Percentiles rank a stretch among this genome's conserved stretches.
Conservation (phyloP, 192 early-diverging fungal genomes). For the Backusella tuberculispora region DNA sequence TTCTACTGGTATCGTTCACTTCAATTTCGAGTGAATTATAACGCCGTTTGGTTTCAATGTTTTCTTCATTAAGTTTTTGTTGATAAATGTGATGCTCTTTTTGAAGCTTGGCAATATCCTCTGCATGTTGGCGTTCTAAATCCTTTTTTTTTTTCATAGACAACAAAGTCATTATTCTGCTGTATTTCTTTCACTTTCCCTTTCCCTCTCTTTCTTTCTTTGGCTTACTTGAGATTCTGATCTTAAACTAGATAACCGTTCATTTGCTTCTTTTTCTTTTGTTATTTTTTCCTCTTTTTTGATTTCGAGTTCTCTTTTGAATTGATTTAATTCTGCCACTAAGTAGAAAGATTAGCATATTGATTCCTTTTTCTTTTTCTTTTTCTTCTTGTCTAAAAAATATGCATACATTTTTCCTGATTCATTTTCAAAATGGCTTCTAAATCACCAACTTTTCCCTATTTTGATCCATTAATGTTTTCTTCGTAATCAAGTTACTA, state of each 20-base stretch:
- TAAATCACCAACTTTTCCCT: slow-evolving; percentile 16
- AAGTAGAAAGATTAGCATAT: background rate
- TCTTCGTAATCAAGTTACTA: background rate
- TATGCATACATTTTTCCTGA: background rate
- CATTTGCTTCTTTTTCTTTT: background rate
- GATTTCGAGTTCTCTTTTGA: background rate
- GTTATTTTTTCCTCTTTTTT: background rate
- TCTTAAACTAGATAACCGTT: background rate
- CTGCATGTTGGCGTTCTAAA: slow-evolving; percentile 10
- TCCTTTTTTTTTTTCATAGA: background rate
- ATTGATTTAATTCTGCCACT: slow-evolving; percentile 3
- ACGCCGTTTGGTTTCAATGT: background rate
- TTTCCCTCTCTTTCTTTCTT: background rate
- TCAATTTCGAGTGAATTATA: slow-evolving; percentile 10
- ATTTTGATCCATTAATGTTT: background rate
- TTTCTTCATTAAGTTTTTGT: slow-evolving; percentile 14
- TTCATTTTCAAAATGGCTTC: background rate
- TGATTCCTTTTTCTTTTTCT: background rate
- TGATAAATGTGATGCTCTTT: background rate
- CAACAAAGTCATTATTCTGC: background rate
- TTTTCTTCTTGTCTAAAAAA: background rate
- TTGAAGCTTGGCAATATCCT: background rate
- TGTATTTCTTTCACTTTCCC: background rate
- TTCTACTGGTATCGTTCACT: background rate
- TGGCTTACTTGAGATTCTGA: background rate